These are phyloP conservation scores for Eleusine indica DNA, from an alignment of 176 grass and related monocot species.

Conservation along the genomic window DNA sequence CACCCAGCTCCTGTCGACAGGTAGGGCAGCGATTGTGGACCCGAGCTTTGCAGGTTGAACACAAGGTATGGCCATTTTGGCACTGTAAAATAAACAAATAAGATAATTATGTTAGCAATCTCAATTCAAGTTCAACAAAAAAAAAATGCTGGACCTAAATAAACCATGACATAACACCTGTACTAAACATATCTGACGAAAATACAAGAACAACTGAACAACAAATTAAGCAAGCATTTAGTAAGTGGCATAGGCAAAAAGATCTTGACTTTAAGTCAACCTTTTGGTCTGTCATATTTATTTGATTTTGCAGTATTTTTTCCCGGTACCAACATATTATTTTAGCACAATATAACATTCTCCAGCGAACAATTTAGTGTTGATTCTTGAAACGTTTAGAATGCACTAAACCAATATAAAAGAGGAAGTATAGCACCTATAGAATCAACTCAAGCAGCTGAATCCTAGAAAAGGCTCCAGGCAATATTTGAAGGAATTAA, in stretches of 20 bases:
- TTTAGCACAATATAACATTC: too few species aligned
- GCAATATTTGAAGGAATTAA: too few species aligned
- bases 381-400: too few species aligned
- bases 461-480: too few species aligned
- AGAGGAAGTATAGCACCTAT: too few species aligned
- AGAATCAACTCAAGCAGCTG: too few species aligned
- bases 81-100: constrained; percentile 17
- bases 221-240: not conserved
- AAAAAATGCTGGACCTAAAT: not conserved
- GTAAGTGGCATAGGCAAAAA: not conserved
- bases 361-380: too few species aligned
- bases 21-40: constrained; percentile 48
- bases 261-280: not conserved
- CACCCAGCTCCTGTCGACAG: constrained; percentile 42
- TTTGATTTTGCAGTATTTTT: not conserved
- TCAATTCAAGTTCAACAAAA: too few species aligned
- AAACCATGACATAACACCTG: not conserved
- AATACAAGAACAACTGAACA: too few species aligned
- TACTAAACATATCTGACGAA: too few species aligned
- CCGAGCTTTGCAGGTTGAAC: constrained; percentile 45
- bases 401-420: too few species aligned
- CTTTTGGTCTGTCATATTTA: not conserved
- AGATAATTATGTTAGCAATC: not conserved
- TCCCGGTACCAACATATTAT: not conserved
- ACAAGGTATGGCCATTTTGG: constrained; percentile 46